Conservation (phyloP, 495 filamentous ascomycete genomes). For the Aspergillus indologenus region DNA sequence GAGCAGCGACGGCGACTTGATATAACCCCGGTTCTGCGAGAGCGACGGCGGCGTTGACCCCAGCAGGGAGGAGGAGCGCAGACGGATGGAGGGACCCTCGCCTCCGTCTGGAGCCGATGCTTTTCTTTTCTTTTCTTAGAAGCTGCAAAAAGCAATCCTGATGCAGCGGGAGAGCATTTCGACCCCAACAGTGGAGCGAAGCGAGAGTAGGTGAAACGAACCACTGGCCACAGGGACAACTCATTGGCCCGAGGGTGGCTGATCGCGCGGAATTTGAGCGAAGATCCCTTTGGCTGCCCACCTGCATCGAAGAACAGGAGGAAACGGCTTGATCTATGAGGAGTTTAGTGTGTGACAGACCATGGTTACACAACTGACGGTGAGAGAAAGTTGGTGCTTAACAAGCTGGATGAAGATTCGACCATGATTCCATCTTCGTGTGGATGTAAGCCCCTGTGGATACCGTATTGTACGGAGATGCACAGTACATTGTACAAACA, state of each 20-base stretch:
- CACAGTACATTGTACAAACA: neutral
- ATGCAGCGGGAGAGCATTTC: neutral
- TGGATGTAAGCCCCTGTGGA: neutral
- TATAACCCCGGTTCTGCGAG: neutral
- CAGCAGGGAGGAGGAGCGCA: neutral
- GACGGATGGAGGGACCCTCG: neutral
- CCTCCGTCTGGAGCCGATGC: neutral
- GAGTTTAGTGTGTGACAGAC: neutral
- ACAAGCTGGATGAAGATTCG: neutral
- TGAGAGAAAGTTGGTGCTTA: neutral
- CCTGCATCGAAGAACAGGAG: neutral
- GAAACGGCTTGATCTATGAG: neutral
- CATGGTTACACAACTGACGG: neutral
- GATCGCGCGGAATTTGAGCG: conserved; percentile 1
- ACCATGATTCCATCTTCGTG: neutral
- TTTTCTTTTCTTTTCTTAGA: neutral
- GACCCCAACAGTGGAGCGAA: conserved; percentile 7
- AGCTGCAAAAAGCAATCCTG: neutral
- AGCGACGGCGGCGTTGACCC: too few relatives aligned
- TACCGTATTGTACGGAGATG: neutral
- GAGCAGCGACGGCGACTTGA: neutral
- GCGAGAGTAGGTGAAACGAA: conserved; percentile 3
- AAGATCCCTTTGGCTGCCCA: neutral
- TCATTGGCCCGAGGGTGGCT: conserved; percentile 1
- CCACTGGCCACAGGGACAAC: neutral